Percentiles rank a stretch among this genome's conserved stretches.
phyloP scores from a whole-genome alignment of 164 flowering plant genomes.

The Piper longum region DNA sequence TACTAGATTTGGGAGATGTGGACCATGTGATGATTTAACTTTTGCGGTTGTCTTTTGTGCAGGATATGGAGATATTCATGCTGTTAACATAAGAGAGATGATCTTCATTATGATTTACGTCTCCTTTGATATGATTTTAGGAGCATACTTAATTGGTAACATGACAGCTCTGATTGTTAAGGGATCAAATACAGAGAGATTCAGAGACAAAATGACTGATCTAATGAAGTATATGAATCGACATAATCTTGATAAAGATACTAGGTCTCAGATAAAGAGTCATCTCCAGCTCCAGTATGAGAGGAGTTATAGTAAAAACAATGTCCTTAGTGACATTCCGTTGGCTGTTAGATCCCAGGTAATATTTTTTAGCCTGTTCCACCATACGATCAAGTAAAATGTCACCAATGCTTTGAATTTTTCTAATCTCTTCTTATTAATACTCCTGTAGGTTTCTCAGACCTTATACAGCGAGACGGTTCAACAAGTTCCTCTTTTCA shows the following conservation, averaged over 20 bases:
- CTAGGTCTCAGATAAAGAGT: constrained; percentile 12
- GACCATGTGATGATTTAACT: too few relatives aligned
- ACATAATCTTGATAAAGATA: constrained; percentile 16
- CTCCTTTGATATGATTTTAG: constrained; percentile 19
- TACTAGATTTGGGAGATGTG: too few relatives aligned
- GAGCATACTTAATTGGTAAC: constrained; percentile 24
- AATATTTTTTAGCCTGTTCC: background rate
- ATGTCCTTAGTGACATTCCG: constrained; percentile 15
- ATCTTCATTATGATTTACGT: constrained; percentile 18
- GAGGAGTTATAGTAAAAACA: constrained; percentile 10
- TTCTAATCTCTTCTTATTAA: background rate
- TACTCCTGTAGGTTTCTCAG: constrained; percentile 12
- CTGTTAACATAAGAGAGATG: constrained; percentile 22
- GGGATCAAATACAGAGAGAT: constrained; percentile 23
- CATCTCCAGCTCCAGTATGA: constrained; percentile 14
- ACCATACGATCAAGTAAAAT: background rate
- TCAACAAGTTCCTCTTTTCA: constrained; percentile 14
- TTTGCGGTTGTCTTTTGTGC: background rate
- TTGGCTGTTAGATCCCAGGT: constrained; percentile 14
- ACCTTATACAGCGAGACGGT: constrained; percentile 8
- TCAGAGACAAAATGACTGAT: constrained; percentile 21
- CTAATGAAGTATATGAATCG: constrained; percentile 16
- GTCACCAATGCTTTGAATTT: background rate
- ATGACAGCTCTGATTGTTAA: constrained; percentile 20
- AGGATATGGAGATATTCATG: constrained; percentile 22